Base-by-base conservation (phyloP, 768 basidiomycete species). In the Porpolomopsis calyptriformis region DNA sequence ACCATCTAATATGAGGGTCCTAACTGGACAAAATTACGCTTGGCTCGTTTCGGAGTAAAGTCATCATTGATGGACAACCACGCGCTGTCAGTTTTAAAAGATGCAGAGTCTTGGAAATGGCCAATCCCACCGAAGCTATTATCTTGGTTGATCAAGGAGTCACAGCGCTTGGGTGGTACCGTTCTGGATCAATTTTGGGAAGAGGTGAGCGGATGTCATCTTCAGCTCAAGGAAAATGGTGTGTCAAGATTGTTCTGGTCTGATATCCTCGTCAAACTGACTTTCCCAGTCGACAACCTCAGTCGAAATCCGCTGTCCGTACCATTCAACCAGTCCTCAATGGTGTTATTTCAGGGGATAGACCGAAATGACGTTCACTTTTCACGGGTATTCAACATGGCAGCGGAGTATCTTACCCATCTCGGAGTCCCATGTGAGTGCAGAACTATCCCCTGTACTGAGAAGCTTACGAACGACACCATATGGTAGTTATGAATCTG, bases 181-280 rank as follows among this genome's bases (percentile, higher is more conserved):
- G 4, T 45, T 4, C 20, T 45, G 29, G 44, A 45, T 45, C 31
- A 45, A 25, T 45, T 45, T 25, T 45, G 44, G 44, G 11, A 45
- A 8, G 3, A 18, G 22, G 11, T 45, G 16, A 33, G 33, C 4
- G 22, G 4, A 4, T 36, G 44, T n/a, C 22, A 34, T 36, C 22
- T 18, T 4, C 34, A n/a, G 23, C 29, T 35, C 11, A 43, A 43
- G 26, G 42, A 31, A 5, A 43, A 43, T 22, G 18, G 42, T 43
- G 26, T 5, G 26, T 43, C 23, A 24, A 27, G 18, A 7, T 27
- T 20, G 7, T 8, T 34, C 9, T 16, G 9, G 6, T 25, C 10
- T 19, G 11, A 27, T n/a, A 8, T 43, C 18, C 33, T 19, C 16
- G 33, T n/a, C 20, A 4, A 9, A 29, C 29, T 33, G 9, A 11